Conservation (phyloP, 768 basidiomycete genomes). For the Tephrocybe rancida region DNA sequence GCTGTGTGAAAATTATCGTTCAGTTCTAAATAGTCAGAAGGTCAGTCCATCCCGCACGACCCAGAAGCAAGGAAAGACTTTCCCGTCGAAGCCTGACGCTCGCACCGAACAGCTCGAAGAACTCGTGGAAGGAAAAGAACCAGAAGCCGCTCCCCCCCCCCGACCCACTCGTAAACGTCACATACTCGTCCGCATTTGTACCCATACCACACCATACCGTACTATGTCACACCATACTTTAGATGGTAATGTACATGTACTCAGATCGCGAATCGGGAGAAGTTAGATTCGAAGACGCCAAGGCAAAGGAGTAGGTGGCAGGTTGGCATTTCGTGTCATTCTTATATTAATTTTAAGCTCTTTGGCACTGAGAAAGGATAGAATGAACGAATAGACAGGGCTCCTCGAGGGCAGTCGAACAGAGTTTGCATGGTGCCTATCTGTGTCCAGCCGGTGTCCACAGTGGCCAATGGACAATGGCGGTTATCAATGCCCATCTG, state of each 20-base stretch:
- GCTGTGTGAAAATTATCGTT: no score
- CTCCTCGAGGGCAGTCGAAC: background rate
- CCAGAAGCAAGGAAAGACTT: background rate
- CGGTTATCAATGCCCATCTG: background rate
- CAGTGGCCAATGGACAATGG: background rate
- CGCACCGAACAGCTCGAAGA: slow-evolving; percentile 6
- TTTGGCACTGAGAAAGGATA: background rate
- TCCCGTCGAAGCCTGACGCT: slow-evolving; percentile 5
- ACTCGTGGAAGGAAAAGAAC: slow-evolving; percentile 6
- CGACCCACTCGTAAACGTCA: slow-evolving; percentile 9
- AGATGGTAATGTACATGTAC: slow-evolving; percentile 8
- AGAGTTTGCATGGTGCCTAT: slow-evolving; percentile 4
- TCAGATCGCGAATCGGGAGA: slow-evolving; percentile 11
- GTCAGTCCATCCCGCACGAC: background rate
- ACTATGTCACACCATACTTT: background rate
- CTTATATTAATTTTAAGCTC: slow-evolving; percentile 8
- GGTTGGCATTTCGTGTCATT: slow-evolving; percentile 15
- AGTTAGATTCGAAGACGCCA: slow-evolving; percentile 7
- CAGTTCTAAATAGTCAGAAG: background rate
- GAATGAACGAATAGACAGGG: background rate
- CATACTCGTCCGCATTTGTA: background rate
- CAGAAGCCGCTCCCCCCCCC: background rate
- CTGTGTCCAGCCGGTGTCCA: background rate
- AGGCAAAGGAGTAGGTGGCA: slow-evolving; percentile 1
- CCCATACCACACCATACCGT: slow-evolving; percentile 2